These are phyloP conservation scores for Vachellia collinsii DNA, from an alignment of 306 rosid genomes.

Conservation along the genomic window DNA sequence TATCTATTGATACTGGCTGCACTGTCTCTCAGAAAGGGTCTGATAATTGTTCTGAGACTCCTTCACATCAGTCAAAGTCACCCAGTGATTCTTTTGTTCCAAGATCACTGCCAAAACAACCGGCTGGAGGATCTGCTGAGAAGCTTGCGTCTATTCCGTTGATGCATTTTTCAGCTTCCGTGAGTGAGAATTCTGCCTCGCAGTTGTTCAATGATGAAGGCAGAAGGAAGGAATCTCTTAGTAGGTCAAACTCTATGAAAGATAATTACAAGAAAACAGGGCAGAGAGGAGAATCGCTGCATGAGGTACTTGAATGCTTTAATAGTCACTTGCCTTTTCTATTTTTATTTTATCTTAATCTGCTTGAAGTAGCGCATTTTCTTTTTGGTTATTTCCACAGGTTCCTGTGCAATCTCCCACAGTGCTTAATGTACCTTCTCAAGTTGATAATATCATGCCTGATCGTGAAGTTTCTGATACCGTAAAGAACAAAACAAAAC, in stretches of 20 bases:
- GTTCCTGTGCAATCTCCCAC: constrained; percentile 52
- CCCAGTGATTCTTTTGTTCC: constrained; percentile 42
- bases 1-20: constrained; percentile 46
- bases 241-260: constrained; percentile 63
- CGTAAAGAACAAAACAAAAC: constrained; percentile 39
- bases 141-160: constrained; percentile 36
- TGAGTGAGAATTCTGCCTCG: constrained; percentile 45
- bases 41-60: constrained; percentile 39
- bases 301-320: constrained; percentile 59
- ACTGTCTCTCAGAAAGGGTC: constrained; percentile 47
- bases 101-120: constrained; percentile 42
- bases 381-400: constrained; percentile 38
- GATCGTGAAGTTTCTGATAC: constrained; percentile 49
- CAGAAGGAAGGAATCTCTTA: constrained; percentile 54
- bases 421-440: constrained; percentile 38
- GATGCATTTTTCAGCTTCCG: constrained; percentile 39
- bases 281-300: constrained; percentile 56
- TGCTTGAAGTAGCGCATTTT: neutral
- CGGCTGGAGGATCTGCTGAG: constrained; percentile 46
- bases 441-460: constrained; percentile 34
- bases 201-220: constrained; percentile 49
- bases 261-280: constrained; percentile 63
- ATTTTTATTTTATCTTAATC: neutral
- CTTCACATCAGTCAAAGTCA: constrained; percentile 40
- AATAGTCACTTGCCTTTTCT: constrained; percentile 7